Base-by-base conservation (phyloP, 148 eudicot species). In the Tetragonia tetragonoides region DNA sequence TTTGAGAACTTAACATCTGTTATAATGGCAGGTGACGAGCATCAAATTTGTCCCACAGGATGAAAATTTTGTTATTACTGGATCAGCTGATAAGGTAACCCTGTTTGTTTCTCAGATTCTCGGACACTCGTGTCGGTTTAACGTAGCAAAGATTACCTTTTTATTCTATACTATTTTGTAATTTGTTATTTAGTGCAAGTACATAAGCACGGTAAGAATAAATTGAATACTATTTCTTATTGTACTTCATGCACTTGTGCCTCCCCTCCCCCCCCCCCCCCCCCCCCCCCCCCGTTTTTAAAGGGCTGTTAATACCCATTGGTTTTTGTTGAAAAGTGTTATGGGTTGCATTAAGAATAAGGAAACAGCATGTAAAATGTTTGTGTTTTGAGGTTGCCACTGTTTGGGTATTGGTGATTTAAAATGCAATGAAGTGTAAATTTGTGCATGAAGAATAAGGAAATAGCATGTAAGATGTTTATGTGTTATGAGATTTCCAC, bases 51-150 rank as follows among this genome's bases (percentile, higher is more conserved):
- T 84, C 60, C 89, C 88, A 18, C 84, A 91, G 67, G 94, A 88
- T 66, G 92, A 90, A 34, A 57, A 76, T 64, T 49, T 93, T 21
- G 90, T 95, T 21, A 87, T 95, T 75, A 91, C 93, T 49, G 94
- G 94, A 61, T 95, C 99, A 37, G 96, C 97, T 41, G 99, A 95
- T 82, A 95, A 91, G 94, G 99, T 92, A 74, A 39, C 68, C 23
- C 28, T 57, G 7, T 38, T 72, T 24, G 41, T 44, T 74, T 39
- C 23, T 14, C 53, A 44, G 16, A 15, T 17, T 23, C 71, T 4
- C 14, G 7, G 51, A 68, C 72, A 44, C 70, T 68, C 24, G 24
- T 66, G 69, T 42, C 42, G 9, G 17, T 15, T 16, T 0, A 17
- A 66, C 39, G n/a, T 38, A 66, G 75, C 75, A 54, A 56, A 49